phyloP scores from a whole-genome alignment of 768 basidiomycete genomes.

The Trametes meyenii region DNA sequence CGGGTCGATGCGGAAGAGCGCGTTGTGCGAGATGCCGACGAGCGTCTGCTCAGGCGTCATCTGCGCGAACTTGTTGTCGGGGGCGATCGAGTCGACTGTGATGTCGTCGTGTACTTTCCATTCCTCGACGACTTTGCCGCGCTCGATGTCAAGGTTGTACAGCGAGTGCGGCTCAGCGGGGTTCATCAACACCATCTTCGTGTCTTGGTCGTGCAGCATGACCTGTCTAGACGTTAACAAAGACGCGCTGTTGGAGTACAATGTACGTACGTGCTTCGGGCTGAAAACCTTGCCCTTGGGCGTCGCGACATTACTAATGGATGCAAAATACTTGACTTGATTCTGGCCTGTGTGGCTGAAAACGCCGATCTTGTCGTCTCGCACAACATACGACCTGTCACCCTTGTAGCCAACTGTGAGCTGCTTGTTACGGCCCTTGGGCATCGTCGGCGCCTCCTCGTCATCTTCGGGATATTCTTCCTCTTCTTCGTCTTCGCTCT shows the following conservation, averaged over 20 bases:
- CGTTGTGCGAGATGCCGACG: constrained; percentile 91
- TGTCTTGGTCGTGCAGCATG: constrained; percentile 96
- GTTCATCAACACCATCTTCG: constrained; percentile 93
- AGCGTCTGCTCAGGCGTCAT: constrained; percentile 92
- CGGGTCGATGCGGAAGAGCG: constrained; percentile 97
- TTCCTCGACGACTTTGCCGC: constrained; percentile 96
- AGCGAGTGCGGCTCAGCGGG: constrained; percentile 78
- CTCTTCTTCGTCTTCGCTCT: constrained; percentile 36
- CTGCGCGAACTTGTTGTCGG: constrained; percentile 93
- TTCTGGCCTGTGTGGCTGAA: constrained; percentile 75
- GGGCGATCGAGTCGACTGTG: constrained; percentile 85
- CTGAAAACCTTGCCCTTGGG: constrained; percentile 82
- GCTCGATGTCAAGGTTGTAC: constrained; percentile 90
- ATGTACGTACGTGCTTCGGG: constrained; percentile 71
- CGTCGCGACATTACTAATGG: constrained; percentile 81
- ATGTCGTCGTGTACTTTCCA: constrained; percentile 97
- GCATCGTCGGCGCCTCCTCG: constrained; percentile 42
- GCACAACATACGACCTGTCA: constrained; percentile 90
- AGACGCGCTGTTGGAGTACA: background rate
- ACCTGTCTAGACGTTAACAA: constrained; percentile 51
- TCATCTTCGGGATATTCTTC: constrained; percentile 46
- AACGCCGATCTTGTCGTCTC: constrained; percentile 90
- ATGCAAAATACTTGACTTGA: constrained; percentile 82
- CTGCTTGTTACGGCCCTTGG: constrained; percentile 77
- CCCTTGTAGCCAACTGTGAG: constrained; percentile 95